Base-by-base conservation (phyloP, 805 yeast species). In the Lachancea kluyveri region DNA sequence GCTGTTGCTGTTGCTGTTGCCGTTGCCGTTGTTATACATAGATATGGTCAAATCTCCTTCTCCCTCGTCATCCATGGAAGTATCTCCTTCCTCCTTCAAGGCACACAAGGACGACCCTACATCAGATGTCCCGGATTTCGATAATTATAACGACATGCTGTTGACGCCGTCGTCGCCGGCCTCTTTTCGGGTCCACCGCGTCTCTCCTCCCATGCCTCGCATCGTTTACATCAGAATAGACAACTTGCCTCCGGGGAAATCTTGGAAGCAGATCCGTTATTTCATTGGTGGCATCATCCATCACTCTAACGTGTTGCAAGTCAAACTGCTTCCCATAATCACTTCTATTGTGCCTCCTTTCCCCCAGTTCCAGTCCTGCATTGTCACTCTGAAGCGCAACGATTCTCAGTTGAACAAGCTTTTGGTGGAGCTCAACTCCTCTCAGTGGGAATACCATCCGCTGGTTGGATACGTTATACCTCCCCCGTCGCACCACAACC, bases 181-280 rank as follows among this genome's bases (percentile, higher is more conserved):
- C n/a, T n/a, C n/a, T n/a, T n/a, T n/a, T n/a, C n/a, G n/a, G n/a
- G n/a, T n/a, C n/a, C n/a, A n/a, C n/a, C n/a, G n/a, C n/a, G n/a
- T n/a, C n/a, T n/a, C n/a, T n/a, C n/a, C n/a, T n/a, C n/a, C n/a
- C n/a, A n/a, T n/a, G n/a, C n/a, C 29, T 8, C 31, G 28, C 17
- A 32, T 33, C 12, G 33, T 36, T 17, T 31, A 37, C 26, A 34
- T 54, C 18, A 42, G 52, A 31, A 46, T 56, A 11, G 60, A 56
- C 33, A 54, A 56, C 39, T 27, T 56, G 16, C 61, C 61, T 18
- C 58, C 57, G 16, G 54, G 53, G 8, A 54, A 56, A 38, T 47
- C 41, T 17, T 56, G 61, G 61, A 50, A 50, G 28, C 56, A 56
- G 29, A 45, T 56, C 10, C 49, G 49, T 31, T 56, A 56, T 36